Evolutionary conservation across 352 stramenopile genomes (phyloP), one percentile per base, ranked within the genome.

Genomic region (Globisporangium solare): DNA sequence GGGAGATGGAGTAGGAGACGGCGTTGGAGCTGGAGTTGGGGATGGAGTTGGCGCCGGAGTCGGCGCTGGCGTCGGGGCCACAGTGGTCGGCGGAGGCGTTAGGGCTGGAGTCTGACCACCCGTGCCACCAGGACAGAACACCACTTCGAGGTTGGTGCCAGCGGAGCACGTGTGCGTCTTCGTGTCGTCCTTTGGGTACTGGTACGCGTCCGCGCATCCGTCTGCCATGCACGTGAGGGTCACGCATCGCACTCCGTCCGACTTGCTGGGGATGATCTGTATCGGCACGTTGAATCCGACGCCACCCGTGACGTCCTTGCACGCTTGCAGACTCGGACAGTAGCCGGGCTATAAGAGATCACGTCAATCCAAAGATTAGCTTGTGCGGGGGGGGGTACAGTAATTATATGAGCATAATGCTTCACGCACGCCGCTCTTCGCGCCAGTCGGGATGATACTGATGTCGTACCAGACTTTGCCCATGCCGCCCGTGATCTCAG

Each of bases 381-480:
- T n/a, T 47, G 12, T 12, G 18, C 15, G 0, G 27, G n/a, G n/a
- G n/a, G n/a, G n/a, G 27, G 27, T 35, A 35, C 27, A 35, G 6
- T 35, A 3, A 35, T 35, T 35, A 6, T 10, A 11, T 10, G 7
- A 35, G 18, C n/a, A n/a, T n/a, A 13, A 17, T 45, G 75, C 0
- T 8, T 35, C 27, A 35, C 27, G 27, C 10, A 86, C 75, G 2
- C 74, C 80, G 45, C 66, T 73, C 50, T 76, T 79, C 10, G 54
- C 37, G 6, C 82, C 75, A 2, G 82, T 89, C 0, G 82, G 79
- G 63, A 92, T 89, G 67, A 79, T 84, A 43, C 75, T 88, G 58
- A 92, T 92, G 53, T 90, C 82, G 46, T 61, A 79, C 74, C 77
- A 90, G 21, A 61, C 57, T 56, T 64, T 80, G 31, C 66, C 72